Evolutionary conservation across 768 basidiomycete genomes (phyloP).

Genomic region (Boletus rex-veris): DNA sequence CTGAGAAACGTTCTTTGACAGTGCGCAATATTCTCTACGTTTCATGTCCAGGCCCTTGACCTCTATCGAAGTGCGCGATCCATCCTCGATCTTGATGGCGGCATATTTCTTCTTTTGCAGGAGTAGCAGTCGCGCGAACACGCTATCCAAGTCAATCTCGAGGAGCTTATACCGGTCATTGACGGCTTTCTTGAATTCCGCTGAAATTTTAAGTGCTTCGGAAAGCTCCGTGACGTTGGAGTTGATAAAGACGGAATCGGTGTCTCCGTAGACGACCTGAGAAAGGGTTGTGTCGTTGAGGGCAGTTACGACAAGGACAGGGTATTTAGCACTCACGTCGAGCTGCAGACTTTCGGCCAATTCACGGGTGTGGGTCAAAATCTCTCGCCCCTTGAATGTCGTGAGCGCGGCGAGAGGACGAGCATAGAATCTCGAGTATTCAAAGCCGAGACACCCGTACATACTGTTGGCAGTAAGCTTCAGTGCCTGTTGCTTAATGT

Average conservation of each 20-base stretch:
- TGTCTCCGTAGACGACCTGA: conserved; percentile 98
- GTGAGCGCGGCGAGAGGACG: conserved; percentile 95
- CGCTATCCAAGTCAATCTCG: conserved; percentile 93
- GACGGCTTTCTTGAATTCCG: conserved; percentile 91
- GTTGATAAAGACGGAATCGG: conserved; percentile 98
- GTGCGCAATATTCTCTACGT: conserved; percentile 86
- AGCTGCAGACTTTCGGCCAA: conserved; percentile 86
- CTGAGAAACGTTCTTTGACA: conserved; percentile 94
- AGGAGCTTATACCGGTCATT: conserved; percentile 94
- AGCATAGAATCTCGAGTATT: conserved; percentile 95
- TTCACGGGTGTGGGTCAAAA: conserved; percentile 88
- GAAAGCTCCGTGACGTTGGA: conserved; percentile 86
- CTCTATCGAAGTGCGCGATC: conserved; percentile 72
- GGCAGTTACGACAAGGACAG: not conserved
- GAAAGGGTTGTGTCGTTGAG: not conserved
- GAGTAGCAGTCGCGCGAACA: conserved; percentile 89
- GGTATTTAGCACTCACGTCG: conserved; percentile 59
- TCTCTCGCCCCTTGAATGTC: conserved; percentile 97
- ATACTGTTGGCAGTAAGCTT: conserved; percentile 99
- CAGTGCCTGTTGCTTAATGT: conserved; percentile 95
- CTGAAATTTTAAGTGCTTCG: conserved; percentile 88
- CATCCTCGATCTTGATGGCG: conserved; percentile 90
- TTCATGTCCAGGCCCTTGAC: conserved; percentile 99
- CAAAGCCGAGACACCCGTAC: conserved; percentile 99
- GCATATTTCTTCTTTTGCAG: conserved; percentile 99